Base-by-base conservation (phyloP, 208 protist genomes). In the Leptomonas pyrrhocoris region DNA sequence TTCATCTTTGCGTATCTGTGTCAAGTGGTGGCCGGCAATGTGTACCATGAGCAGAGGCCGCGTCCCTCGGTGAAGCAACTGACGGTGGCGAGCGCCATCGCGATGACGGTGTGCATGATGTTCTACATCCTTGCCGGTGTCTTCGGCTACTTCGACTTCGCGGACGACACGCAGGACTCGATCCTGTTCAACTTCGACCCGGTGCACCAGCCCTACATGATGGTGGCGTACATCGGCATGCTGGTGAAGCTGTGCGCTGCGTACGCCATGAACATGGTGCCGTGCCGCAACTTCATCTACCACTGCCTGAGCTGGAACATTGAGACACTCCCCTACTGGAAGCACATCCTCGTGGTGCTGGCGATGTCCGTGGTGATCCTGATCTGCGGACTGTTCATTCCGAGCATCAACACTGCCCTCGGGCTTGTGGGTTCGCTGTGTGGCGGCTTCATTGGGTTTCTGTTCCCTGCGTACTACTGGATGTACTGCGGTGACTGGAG, bases 91-190 rank as follows among this genome's bases (percentile, higher is more conserved):
- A 48, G 43, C 18, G 43, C 16, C 43, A 48, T 48, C 43, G 4
- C 43, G 11, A 48, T 48, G 43, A n/a, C 16, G 16, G 18, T 48
- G 16, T 48, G 43, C 43, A 48, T 48, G 43, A 7, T 48, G 11
- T n/a, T 48, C 43, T 48, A 48, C 43, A 48, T 48, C 11, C 5
- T 48, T 7, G 43, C 43, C 11, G 43, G 43, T 19, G 16, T 19
- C 31, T 92, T 94, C 48, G 87, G 85, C 25, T 93, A 93, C 78
- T 84, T 93, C 51, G 87, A 94, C 50, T 96, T 96, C 81, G 87
- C 43, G 36, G 69, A 65, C n/a, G 51, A 65, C 0, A 75, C 80
- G 18, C 21, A 74, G 62, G 81, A 82, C 18, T 86, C 83, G 16
- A 73, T 89, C 16, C 73, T 91, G 9, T 46, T 76, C 18, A 89